These are phyloP conservation scores for Melaleuca alternifolia DNA, from an alignment of 345 rosid species.

Conservation along the genomic window DNA sequence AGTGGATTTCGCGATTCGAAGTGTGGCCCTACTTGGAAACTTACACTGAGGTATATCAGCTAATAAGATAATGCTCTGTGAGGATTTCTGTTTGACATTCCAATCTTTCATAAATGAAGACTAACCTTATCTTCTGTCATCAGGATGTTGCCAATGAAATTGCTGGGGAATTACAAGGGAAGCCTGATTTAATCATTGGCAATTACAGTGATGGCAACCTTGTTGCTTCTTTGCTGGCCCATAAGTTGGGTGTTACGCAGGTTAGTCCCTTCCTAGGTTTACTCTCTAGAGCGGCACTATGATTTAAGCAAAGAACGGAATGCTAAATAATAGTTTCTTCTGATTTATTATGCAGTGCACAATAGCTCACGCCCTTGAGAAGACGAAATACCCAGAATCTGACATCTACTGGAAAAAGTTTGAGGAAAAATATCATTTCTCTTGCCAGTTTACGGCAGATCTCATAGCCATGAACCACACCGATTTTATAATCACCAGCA, in stretches of 20 bases:
- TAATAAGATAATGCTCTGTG: neutral
- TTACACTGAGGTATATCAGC: conserved; percentile 59
- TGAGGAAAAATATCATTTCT: conserved; percentile 91
- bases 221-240: conserved; percentile 41
- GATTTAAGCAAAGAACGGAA: neutral
- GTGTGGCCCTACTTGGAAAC: conserved; percentile 98
- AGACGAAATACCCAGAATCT: conserved; percentile 91
- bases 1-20: conserved; percentile 94
- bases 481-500: conserved; percentile 97
- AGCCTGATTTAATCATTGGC: conserved; percentile 42
- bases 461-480: conserved; percentile 95
- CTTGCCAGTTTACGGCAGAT: conserved; percentile 96
- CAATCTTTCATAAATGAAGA: neutral
- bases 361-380: conserved; percentile 96
- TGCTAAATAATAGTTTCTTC: neutral
- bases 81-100: neutral
- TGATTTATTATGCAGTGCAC: conserved; percentile 52
- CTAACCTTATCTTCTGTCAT: neutral
- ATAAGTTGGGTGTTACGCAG: conserved; percentile 55
- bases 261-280: conserved; percentile 13
- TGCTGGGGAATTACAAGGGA: conserved; percentile 36
- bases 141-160: conserved; percentile 55
- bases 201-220: conserved; percentile 49
- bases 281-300: neutral
- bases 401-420: conserved; percentile 93